Percentiles rank a stretch among this genome's conserved stretches.
phyloP scores from a whole-genome alignment of 768 basidiomycete genomes.

The Phaeotremella fagi region DNA sequence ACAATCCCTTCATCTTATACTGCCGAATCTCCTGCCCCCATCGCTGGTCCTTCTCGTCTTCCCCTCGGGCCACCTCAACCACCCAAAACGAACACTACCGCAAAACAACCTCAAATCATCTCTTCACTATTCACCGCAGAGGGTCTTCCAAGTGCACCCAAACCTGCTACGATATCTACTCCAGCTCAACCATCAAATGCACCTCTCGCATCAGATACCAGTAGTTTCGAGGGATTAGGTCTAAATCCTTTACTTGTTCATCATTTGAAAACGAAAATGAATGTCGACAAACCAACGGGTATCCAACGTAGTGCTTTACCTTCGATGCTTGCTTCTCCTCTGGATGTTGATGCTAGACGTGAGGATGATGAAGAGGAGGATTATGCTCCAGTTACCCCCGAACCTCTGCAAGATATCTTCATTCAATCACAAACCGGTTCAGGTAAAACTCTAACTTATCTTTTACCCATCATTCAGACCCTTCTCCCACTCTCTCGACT shows the following conservation, averaged over 20 bases:
- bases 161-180: conserved; percentile 1
- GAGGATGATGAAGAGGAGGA: conserved; percentile 14
- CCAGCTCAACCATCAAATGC: conserved; percentile 43
- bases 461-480: conserved; percentile 91
- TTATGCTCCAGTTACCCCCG: conserved; percentile 36
- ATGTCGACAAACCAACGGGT: conserved; percentile 76
- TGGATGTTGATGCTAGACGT: conserved; percentile 13
- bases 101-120: conserved; percentile 55
- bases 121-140: conserved; percentile 87
- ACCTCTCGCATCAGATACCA: conserved; percentile 51
- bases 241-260: conserved; percentile 72
- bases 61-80: conserved; percentile 3
- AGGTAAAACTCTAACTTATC: conserved; percentile 88
- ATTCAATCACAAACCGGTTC: conserved; percentile 97
- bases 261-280: conserved; percentile 75
- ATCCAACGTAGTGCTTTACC: conserved; percentile 73
- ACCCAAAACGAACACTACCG: conserved; percentile 4
- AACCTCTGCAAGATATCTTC: conserved; percentile 65
- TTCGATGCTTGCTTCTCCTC: conserved; percentile 54
- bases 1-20: no score
- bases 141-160: conserved; percentile 53
- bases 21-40: not conserved
- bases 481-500: conserved; percentile 79
- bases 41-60: conserved; percentile 6
- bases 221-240: conserved; percentile 75